These are phyloP conservation scores for Tuber melanosporum DNA, from an alignment of 495 filamentous ascomycete genomes.

Conservation along the genomic window DNA sequence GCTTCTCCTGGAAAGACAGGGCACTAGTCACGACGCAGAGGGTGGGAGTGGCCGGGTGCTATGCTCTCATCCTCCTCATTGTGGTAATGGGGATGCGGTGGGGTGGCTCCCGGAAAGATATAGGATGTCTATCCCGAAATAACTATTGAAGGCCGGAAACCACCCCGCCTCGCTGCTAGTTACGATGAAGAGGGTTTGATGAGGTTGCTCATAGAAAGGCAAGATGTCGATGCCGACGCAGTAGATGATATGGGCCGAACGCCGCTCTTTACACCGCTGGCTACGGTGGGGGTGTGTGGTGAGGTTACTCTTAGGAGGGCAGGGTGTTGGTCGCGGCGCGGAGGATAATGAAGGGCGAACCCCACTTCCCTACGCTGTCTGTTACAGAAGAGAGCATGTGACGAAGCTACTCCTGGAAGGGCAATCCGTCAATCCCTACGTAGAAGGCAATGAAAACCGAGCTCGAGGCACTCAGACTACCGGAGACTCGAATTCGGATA, in stretches of 20 bases:
- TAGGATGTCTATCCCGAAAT: background rate
- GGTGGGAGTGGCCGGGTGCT: too few relatives aligned
- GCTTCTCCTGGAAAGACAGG: too few relatives aligned
- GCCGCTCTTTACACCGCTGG: conserved; percentile 17
- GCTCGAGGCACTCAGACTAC: too few relatives aligned
- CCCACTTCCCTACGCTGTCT: conserved; percentile 14
- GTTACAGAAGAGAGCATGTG: conserved; percentile 21
- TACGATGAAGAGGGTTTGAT: too few relatives aligned
- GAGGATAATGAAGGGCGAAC: conserved; percentile 17
- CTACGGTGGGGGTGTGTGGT: conserved; percentile 29
- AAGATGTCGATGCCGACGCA: background rate
- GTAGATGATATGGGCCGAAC: background rate
- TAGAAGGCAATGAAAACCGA: conserved; percentile 4
- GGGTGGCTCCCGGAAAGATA: background rate
- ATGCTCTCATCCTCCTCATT: too few relatives aligned
- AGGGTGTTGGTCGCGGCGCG: conserved; percentile 11
- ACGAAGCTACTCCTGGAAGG: conserved; percentile 23
- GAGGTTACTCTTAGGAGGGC: conserved; percentile 12
- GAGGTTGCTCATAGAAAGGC: background rate
- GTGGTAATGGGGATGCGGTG: background rate
- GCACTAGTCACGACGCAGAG: too few relatives aligned
- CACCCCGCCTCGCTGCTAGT: too few relatives aligned
- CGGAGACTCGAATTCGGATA: too few relatives aligned
- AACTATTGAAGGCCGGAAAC: background rate
- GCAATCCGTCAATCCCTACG: conserved; percentile 11